These are phyloP conservation scores for Yamadazyma endophytica DNA, from an alignment of 805 yeast genomes.

Conservation along the genomic window DNA sequence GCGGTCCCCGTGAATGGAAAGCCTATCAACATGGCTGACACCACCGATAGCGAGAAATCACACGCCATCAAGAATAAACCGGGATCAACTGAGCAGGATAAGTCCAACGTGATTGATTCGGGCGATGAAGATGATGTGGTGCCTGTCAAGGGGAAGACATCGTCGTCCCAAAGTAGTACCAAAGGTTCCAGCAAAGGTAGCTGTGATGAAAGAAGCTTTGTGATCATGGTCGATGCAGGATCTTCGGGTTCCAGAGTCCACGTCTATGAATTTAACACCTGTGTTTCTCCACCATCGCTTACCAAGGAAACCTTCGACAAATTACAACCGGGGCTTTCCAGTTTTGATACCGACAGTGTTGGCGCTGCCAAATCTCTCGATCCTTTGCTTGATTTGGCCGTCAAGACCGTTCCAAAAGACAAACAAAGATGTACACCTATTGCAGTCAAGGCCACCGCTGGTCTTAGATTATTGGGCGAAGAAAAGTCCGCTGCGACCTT, in stretches of 20 bases:
- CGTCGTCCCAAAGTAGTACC: conserved; percentile 1
- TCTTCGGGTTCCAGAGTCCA: conserved; percentile 97
- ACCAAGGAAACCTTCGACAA: conserved; percentile 78
- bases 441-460: conserved; percentile 98
- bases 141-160: conserved; percentile 1
- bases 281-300: conserved; percentile 78
- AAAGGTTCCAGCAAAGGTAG: conserved; percentile 3
- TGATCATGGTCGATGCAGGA: conserved; percentile 96
- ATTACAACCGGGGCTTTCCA: conserved; percentile 90
- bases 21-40: conserved; percentile 22
- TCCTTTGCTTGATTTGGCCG: conserved; percentile 71
- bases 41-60: conserved; percentile 15
- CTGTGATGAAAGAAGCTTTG: conserved; percentile 55
- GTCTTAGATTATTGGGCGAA: conserved; percentile 80
- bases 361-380: conserved; percentile 93
- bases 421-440: conserved; percentile 82
- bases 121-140: conserved; percentile 1
- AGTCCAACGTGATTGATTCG: too few species aligned
- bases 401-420: conserved; percentile 69
- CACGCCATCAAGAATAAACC: conserved; percentile 10
- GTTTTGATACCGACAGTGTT: conserved; percentile 70
- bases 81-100: conserved; percentile 4
- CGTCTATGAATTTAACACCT: conserved; percentile 85
- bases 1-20: conserved; percentile 10
- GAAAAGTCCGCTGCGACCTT: conserved; percentile 69